Evolutionary conservation across 2,329 filamentous ascomycete genomes (phyloP).

Genomic region (Fusarium sp.): DNA sequence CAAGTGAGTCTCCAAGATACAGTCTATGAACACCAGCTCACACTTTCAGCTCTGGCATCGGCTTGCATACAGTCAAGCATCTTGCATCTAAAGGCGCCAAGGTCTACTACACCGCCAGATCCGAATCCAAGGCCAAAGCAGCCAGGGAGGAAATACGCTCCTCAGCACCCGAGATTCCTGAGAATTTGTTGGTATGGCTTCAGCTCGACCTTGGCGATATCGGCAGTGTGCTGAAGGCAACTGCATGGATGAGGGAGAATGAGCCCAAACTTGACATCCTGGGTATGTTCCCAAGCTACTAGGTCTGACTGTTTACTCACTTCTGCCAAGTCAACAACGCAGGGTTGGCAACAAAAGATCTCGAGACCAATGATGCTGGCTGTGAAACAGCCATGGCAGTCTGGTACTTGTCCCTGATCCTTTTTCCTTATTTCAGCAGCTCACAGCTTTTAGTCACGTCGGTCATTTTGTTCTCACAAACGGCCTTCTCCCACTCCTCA

Average conservation of each 20-base stretch:
- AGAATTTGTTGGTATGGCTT: not conserved
- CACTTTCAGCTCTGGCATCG: not conserved
- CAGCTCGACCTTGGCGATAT: not conserved
- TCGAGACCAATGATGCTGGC: not conserved
- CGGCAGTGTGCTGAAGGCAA: not conserved
- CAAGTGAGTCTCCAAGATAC: not conserved
- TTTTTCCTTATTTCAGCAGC: not conserved
- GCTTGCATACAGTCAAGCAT: not conserved
- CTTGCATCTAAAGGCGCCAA: not conserved
- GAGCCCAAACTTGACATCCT: not conserved
- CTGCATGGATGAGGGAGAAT: not conserved
- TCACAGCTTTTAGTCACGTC: not conserved
- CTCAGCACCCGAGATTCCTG: not conserved
- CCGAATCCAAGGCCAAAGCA: not conserved
- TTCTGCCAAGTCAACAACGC: not conserved
- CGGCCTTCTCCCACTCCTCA: not conserved
- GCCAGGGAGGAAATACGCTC: not conserved
- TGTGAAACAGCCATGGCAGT: not conserved
- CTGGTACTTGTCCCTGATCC: not conserved
- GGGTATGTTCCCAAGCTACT: not conserved
- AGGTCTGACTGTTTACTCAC: not conserved
- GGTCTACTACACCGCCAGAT: not conserved
- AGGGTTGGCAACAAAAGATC: not conserved
- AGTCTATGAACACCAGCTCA: not conserved
- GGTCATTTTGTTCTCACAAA: not conserved